Conservation (phyloP, 495 filamentous ascomycete genomes). For the Hyphodiscus hymeniophilus region DNA sequence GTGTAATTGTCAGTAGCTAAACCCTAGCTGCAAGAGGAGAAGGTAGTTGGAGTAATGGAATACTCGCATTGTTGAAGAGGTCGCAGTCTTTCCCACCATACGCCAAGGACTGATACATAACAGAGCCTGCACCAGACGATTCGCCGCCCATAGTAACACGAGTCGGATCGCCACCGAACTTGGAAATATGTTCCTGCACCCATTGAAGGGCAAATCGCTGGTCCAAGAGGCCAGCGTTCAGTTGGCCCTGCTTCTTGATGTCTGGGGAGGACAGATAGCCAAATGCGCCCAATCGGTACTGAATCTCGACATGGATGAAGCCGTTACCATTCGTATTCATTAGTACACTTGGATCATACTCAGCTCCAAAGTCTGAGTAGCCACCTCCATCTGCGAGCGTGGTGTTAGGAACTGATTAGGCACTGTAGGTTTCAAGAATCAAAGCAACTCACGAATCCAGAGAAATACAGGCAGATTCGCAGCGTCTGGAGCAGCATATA, state of each 20-base stretch:
- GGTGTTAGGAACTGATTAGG: slow-evolving; percentile 23
- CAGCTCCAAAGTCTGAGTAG: slow-evolving; percentile 31
- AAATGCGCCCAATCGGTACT: slow-evolving; percentile 48
- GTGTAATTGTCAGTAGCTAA: slow-evolving; percentile 29
- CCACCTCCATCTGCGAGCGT: slow-evolving; percentile 37
- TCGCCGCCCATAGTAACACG: slow-evolving; percentile 64
- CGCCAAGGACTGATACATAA: slow-evolving; percentile 56
- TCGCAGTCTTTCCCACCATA: slow-evolving; percentile 33
- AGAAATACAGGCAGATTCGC: slow-evolving; percentile 43
- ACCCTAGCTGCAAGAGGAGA: slow-evolving; percentile 7
- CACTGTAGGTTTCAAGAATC: slow-evolving; percentile 38
- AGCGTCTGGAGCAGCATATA: slow-evolving; percentile 35
- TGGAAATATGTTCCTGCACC: slow-evolving; percentile 60
- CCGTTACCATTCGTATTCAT: slow-evolving; percentile 36
- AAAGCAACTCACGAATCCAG: slow-evolving; percentile 42
- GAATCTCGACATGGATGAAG: slow-evolving; percentile 35
- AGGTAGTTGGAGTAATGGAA: neutral
- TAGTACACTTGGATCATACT: slow-evolving; percentile 28
- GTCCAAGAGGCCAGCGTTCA: slow-evolving; percentile 59
- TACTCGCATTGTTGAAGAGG: slow-evolving; percentile 6
- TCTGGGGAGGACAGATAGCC: slow-evolving; percentile 48
- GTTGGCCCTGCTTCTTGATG: slow-evolving; percentile 36
- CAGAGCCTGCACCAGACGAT: slow-evolving; percentile 56
- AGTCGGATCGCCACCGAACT: slow-evolving; percentile 59
- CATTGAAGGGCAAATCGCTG: slow-evolving; percentile 61